Base-by-base conservation (phyloP, 805 yeast genomes). In the Ogataea saltuana region DNA sequence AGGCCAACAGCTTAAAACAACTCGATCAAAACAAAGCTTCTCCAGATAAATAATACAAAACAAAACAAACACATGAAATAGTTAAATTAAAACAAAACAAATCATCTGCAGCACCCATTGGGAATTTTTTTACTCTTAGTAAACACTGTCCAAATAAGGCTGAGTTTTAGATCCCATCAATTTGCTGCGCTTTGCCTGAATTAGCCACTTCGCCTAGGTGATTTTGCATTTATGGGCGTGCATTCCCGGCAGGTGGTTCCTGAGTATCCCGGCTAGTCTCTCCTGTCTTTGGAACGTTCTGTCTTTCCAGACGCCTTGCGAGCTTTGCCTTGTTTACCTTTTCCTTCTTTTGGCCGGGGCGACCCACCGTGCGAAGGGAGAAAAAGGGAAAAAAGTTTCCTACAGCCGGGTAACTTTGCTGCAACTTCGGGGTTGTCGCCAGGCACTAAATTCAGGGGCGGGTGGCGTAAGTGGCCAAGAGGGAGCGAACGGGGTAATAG, bases 51-150 rank as follows among this genome's bases (percentile, higher is more conserved):
- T 5, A 25, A 23, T 20, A 6, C 30, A 22, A 22, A 34, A 34
- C 38, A 25, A 34, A 22, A 15, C 29, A 33, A 33, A 10, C 4
- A 25, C 28, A 13, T 34, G 38, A 34, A 34, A 34, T 34, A 34
- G 38, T 16, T 34, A 13, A 16, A 28, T 28, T 28, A 34, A 34
- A 34, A 34, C 38, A 34, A 34, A 34, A 23, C 38, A 34, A 34
- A 34, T 34, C 28, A 23, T 29, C 38, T 34, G 38, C 38, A 34
- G 29, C 9, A 34, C 38, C 38, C 16, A 21, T 23, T 34, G 29
- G 38, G 38, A 22, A 34, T 16, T 23, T 34, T 34, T 33, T 34
- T 34, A 21, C n/a, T 25, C n/a, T 25, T 10, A 25, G 13, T 34
- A 34, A 34, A 34, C 38, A 34, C 38, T 20, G 19, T 31, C 25